Evolutionary conservation across 495 filamentous ascomycete species (phyloP).

Genomic region (Xylaria intraflava): DNA sequence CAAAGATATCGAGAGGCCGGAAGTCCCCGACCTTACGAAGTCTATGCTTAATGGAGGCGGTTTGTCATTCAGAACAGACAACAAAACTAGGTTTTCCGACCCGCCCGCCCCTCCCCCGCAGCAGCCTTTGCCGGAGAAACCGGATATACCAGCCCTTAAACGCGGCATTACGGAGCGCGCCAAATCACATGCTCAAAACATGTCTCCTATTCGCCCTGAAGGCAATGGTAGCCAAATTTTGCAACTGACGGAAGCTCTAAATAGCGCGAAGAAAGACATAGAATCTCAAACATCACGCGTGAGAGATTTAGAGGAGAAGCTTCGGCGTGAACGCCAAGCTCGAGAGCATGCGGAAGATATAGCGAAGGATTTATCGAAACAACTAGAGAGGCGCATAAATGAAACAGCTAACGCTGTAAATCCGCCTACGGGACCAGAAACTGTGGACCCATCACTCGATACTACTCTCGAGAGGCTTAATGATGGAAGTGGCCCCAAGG

Average conservation of each 20-base stretch:
- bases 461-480: slow-evolving; percentile 34
- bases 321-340: slow-evolving; percentile 72
- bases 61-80: slow-evolving; percentile 45
- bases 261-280: slow-evolving; percentile 71
- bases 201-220: slow-evolving; percentile 58
- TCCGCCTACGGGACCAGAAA: slow-evolving; percentile 18
- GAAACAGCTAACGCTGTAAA: slow-evolving; percentile 28
- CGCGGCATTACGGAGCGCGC: slow-evolving; percentile 69
- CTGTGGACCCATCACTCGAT: slow-evolving; percentile 29
- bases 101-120: slow-evolving; percentile 88
- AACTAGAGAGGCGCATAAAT: slow-evolving; percentile 49
- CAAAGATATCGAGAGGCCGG: slow-evolving; percentile 52
- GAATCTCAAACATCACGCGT: slow-evolving; percentile 71
- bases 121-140: slow-evolving; percentile 85
- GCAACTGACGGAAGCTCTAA: slow-evolving; percentile 73
- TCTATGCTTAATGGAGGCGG: slow-evolving; percentile 36
- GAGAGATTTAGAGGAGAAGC: slow-evolving; percentile 70
- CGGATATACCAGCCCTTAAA: slow-evolving; percentile 63
- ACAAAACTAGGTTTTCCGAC: slow-evolving; percentile 72
- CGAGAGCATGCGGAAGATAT: slow-evolving; percentile 77
- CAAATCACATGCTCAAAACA: slow-evolving; percentile 44
- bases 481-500: slow-evolving; percentile 18
- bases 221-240: slow-evolving; percentile 65
- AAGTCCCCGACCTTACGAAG: slow-evolving; percentile 39
- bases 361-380: slow-evolving; percentile 73